Conservation (phyloP, 371 early-diverging fungal genomes). For the Mucor lusitanicus region DNA sequence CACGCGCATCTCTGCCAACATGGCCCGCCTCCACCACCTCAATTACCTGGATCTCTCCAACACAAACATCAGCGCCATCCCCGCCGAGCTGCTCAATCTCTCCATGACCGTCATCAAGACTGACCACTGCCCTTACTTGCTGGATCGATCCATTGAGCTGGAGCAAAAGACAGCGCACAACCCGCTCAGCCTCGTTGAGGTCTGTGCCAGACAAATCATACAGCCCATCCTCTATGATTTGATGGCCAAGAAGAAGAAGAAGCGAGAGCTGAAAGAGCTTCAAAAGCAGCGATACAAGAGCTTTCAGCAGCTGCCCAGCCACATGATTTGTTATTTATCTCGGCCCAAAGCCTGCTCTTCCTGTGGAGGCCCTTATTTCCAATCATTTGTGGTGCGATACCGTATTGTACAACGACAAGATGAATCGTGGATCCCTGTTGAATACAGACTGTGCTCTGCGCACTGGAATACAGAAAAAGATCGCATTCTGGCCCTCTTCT, state of each 20-base stretch:
- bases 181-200: constrained; percentile 68
- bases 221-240: constrained; percentile 60
- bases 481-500: constrained; percentile 44
- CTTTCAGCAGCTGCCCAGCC: constrained; percentile 36
- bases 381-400: constrained; percentile 58
- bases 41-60: constrained; percentile 29
- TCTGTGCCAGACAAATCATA: constrained; percentile 73
- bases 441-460: constrained; percentile 75
- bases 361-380: constrained; percentile 90
- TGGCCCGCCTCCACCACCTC: constrained; percentile 17
- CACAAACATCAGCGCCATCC: constrained; percentile 34
- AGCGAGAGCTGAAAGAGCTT: constrained; percentile 24
- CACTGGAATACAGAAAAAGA: constrained; percentile 80
- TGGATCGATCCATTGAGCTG: constrained; percentile 26
- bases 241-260: constrained; percentile 42
- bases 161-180: constrained; percentile 23
- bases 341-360: constrained; percentile 75
- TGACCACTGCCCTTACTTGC: constrained; percentile 30
- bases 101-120: constrained; percentile 20
- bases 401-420: constrained; percentile 62
- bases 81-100: constrained; percentile 31
- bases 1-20: constrained; percentile 33
- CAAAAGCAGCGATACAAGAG: constrained; percentile 2
- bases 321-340: constrained; percentile 63
- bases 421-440: constrained; percentile 57